Evolutionary conservation across 2,329 filamentous ascomycete species (phyloP), one percentile per base, ranked within the genome.

Genomic region (Diaporthe amygdali): DNA sequence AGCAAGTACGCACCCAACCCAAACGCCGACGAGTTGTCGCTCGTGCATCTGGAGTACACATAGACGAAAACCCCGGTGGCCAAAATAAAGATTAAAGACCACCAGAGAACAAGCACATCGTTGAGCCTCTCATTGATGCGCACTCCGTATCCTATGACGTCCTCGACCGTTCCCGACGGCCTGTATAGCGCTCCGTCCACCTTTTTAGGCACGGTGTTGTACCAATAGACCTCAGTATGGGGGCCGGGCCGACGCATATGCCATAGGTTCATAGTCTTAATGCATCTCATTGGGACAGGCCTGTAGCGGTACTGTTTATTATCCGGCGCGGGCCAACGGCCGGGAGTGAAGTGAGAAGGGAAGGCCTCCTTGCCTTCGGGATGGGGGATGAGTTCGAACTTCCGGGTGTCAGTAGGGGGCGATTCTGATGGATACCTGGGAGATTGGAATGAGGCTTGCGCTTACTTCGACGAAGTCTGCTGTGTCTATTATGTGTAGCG

Each of bases 121-220:
- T 63, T 63, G 5, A 63, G 56, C 56, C 41, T 63, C 56, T 63
- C 56, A 15, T 63, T 39, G 22, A 63, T 37, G 32, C 56, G 56
- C 25, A 63, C 41, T 5, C 56, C 56, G 22, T 63, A 63, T 22
- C 56, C 56, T 5, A 41, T 17, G 22, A 63, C 56, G 22, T 39
- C n/a, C 25, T 44, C 56, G 14, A 17, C 25, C 20, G 39, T 30
- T 12, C 56, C 56, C 1, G 37, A 30, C 25, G 56, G 56, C 56
- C 56, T 22, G 22, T 41, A 63, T 20, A 63, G 37, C 32, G n/a
- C 37, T 20, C 41, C 37, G 39, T 63, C 37, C 15, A 63, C 34
- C 56, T 63, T 63, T 37, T 63, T 63, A 9, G 56, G 56, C 37
- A 46, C 22, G 32, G 41, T 30, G 14, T 63, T 44, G 56, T 63